phyloP scores from a whole-genome alignment of 257 asterid genomes.

The Fraxinus cuspidata region DNA sequence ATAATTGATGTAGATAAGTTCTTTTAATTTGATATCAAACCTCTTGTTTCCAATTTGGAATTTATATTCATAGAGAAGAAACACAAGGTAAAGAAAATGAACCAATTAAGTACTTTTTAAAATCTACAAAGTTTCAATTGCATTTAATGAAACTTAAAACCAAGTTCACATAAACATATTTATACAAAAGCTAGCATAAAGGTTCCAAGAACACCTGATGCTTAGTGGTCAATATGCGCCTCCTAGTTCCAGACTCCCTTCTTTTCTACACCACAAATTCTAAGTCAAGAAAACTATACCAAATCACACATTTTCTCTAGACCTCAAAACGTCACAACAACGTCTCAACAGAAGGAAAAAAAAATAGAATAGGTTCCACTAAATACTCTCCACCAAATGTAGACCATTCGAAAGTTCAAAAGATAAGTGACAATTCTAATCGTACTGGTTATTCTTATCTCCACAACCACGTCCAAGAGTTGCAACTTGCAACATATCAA shows the following conservation, averaged over 20 bases:
- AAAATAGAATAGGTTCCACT: no score
- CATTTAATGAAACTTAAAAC: not conserved
- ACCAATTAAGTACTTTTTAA: not conserved
- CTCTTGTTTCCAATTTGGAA: no score
- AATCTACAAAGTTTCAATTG: not conserved
- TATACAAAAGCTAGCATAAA: not conserved
- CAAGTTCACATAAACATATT: not conserved
- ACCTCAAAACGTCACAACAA: no score
- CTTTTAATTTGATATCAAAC: not conserved
- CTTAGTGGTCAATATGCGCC: not conserved
- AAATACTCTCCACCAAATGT: no score
- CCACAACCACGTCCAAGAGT: not conserved
- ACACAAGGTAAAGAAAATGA: not conserved
- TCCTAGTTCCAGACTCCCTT: not conserved
- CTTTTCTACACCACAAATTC: not conserved
- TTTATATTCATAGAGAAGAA: no score
- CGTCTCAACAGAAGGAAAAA: no score
- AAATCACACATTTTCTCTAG: no score
- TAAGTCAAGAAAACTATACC: not conserved
- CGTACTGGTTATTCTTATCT: not conserved
- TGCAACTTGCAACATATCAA: not conserved
- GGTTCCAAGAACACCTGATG: not conserved
- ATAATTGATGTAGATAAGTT: no score
- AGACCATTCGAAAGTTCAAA: not conserved
- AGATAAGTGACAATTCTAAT: not conserved